Base-by-base conservation (phyloP, 805 yeast genomes). In the Ogataea zsoltii region DNA sequence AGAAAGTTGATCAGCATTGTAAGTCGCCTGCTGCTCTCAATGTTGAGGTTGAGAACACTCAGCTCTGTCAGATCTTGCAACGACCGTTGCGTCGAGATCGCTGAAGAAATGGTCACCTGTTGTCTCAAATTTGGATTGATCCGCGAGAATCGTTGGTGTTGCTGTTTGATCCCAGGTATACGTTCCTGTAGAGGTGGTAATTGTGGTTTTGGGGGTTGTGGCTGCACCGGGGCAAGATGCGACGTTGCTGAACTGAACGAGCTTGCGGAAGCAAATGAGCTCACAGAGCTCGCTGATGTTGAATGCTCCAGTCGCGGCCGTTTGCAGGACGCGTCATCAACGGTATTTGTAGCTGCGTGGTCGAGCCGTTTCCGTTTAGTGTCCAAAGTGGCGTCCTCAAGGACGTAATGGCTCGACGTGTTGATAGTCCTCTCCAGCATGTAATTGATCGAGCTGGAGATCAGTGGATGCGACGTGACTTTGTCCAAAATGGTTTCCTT, bases 1-100 rank as follows among this genome's bases (percentile, higher is more conserved):
- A 90, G 70, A 42, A 91, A 72, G 54, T 89, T 91, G 38, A 91
- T 72, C 56, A 96, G 81, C 58, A 92, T 85, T 30, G 86, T 82
- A 38, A 90, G 61, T 52, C 91, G 75, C 53, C 83, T 83, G 48
- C 88, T 79, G 19, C 91, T 84, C 57, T 88, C 96, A 45, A 80
- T 74, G 45, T 61, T 64, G 4, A 67, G 39, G 47, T 68, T 68
- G 25, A 66, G 46, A 4, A 63, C 53, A 31, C 69, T 62, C 21
- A 68, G 50, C 30, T 67, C 68, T 37, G 62, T 68, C 15, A 68
- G 45, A 43, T 67, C 67, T 39, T 63, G 65, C 15, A 67, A 41
- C 0, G 68, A 56, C 29, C 48, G 47, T 42, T 63, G 69, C 3
- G 68, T 55, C 2, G 65, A 56, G 4, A 61, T 49, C 0, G 67